Conservation (phyloP, 768 basidiomycete genomes). For the Lyophyllum atratum region DNA sequence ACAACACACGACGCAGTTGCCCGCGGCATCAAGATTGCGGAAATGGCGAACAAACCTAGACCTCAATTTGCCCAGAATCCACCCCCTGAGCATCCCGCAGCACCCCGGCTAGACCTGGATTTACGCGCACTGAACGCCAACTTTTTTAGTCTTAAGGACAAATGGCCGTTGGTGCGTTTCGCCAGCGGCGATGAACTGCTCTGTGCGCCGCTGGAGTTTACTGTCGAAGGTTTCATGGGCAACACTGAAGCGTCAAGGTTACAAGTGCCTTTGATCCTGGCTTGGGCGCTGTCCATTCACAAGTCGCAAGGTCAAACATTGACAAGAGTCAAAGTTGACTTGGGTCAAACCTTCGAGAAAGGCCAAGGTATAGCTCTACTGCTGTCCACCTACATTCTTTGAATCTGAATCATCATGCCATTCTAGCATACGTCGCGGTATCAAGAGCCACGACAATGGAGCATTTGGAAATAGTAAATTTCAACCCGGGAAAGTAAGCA, state of each 20-base stretch:
- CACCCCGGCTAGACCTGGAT: neutral
- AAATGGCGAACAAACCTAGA: neutral
- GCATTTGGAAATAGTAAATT: slow-evolving; percentile 61
- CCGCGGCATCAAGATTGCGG: slow-evolving; percentile 36
- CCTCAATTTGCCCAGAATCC: neutral
- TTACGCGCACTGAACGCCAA: slow-evolving; percentile 21
- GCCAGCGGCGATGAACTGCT: slow-evolving; percentile 48
- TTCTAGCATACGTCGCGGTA: slow-evolving; percentile 64
- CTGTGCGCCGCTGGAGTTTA: slow-evolving; percentile 57
- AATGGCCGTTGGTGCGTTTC: slow-evolving; percentile 67
- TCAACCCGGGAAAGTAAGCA: slow-evolving; percentile 57
- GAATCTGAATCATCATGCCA: neutral
- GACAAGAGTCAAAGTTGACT: slow-evolving; percentile 75
- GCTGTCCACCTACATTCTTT: neutral
- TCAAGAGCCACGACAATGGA: slow-evolving; percentile 70
- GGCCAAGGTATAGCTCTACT: slow-evolving; percentile 57
- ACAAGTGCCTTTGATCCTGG: slow-evolving; percentile 59
- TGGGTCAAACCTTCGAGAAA: slow-evolving; percentile 72
- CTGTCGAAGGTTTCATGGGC: slow-evolving; percentile 55
- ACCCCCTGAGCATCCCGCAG: neutral
- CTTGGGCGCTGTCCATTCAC: slow-evolving; percentile 87
- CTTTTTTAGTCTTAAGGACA: slow-evolving; percentile 25
- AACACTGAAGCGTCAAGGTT: slow-evolving; percentile 56
- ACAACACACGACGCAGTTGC: slow-evolving; percentile 48
- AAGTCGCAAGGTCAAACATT: slow-evolving; percentile 91